phyloP scores from a whole-genome alignment of 768 basidiomycete genomes.

The Sarcodon sp. region DNA sequence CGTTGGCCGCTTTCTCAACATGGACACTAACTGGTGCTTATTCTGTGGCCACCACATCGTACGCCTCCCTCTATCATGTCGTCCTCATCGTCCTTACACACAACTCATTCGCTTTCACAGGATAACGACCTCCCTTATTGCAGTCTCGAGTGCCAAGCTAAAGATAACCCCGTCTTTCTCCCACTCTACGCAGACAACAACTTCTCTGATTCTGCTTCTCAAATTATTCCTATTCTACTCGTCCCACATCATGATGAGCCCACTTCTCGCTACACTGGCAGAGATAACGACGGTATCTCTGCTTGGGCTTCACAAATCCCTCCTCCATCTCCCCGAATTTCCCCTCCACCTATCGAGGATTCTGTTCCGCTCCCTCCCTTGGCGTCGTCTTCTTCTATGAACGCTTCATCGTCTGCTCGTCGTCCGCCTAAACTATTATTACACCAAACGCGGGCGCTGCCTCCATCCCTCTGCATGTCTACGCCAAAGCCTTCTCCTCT shows the following conservation, averaged over 20 bases:
- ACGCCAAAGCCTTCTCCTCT: conserved; percentile 20
- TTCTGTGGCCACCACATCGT: conserved; percentile 49
- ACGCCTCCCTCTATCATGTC: conserved; percentile 15
- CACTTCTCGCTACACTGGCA: conserved; percentile 22
- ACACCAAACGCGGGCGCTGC: conserved; percentile 16
- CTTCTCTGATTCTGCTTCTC: not conserved
- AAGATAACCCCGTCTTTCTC: conserved; percentile 15
- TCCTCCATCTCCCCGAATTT: conserved; percentile 4
- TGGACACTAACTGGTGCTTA: conserved; percentile 67
- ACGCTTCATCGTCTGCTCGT: conserved; percentile 9
- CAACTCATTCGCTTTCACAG: conserved; percentile 16
- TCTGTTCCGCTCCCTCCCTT: not conserved
- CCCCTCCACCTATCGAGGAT: conserved; percentile 3
- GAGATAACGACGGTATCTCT: conserved; percentile 27
- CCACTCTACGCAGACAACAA: conserved; percentile 1
- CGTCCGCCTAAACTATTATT: conserved; percentile 21
- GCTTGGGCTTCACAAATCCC: conserved; percentile 22
- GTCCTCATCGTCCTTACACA: conserved; percentile 2
- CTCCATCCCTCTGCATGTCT: conserved; percentile 39
- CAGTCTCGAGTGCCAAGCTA: conserved; percentile 29
- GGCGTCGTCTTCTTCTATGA: conserved; percentile 2
- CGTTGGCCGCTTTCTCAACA: conserved; percentile 15
- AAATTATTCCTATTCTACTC: not conserved
- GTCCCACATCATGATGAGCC: not conserved
- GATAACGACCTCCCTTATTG: conserved; percentile 34